Base-by-base conservation (phyloP, 1,284 basidiomycete species). In the Violaceomyces palustris region DNA sequence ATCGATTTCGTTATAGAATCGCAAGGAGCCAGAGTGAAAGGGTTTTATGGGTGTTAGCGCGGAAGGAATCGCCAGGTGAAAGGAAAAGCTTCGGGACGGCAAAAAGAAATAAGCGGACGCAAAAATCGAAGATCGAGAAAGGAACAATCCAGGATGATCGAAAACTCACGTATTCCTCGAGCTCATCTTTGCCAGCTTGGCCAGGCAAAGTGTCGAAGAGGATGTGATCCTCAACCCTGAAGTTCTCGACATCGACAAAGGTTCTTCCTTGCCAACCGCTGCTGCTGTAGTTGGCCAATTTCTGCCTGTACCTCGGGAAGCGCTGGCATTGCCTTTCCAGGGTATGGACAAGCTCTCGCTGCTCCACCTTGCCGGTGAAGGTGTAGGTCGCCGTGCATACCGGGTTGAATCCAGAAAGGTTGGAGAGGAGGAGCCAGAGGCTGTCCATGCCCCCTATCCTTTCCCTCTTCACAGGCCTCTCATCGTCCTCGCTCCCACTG, bases 231-330 rank as follows among this genome's bases (percentile, higher is more conserved):
- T 58, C 45, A 4, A 69, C 37, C 27, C 51, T 44, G 19, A 54
- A 69, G 18, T 61, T 10, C 3, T 39, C 54, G 26, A 67, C 65
- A 31, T 63, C 45, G 39, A 62, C 50, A 32, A 66, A 63, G 15
- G 48, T 45, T 15, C 54, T 49, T 1, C 61, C 63, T 32, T 67
- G 64, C 35, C 64, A 70, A 35, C 57, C 45, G 5, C 65, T 38
- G 10, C 65, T 38, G 10, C 53, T 53, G 10, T 45, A 36, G 35
- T 66, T 51, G 23, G 54, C 46, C 7, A 72, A 45, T 27, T 51
- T 58, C 37, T 64, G 54, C n/a, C 35, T 50, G 37, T 70, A 72
- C 29, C 63, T 62, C 19, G 69, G 69, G 35, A 70, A 72, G 12
- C 46, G 39, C 3, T 45, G 45, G 17, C 51, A 46, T 45, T 66